phyloP scores from a whole-genome alignment of 768 basidiomycete genomes.

The Amanita phalloides region DNA sequence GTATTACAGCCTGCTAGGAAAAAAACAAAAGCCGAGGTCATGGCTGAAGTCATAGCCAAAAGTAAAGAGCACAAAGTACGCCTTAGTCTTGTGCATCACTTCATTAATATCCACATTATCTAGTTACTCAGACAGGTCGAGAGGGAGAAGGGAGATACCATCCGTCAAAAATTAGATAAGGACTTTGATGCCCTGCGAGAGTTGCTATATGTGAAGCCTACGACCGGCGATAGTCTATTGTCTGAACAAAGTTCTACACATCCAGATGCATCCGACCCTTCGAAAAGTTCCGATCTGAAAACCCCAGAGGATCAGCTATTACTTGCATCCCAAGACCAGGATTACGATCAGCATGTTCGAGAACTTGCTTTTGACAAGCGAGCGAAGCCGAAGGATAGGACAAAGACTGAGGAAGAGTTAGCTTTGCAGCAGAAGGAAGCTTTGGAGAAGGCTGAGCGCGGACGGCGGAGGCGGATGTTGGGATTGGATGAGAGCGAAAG shows the following conservation, averaged over 20 bases:
- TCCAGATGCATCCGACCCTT: not conserved
- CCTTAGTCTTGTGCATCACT: slow-evolving; percentile 8
- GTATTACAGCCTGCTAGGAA: slow-evolving; percentile 60
- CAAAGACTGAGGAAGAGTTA: slow-evolving; percentile 93
- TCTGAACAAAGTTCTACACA: slow-evolving; percentile 13
- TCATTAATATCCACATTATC: not conserved
- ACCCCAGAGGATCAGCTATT: slow-evolving; percentile 11
- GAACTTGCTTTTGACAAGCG: slow-evolving; percentile 90
- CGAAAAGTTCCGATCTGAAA: not conserved
- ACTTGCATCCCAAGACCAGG: slow-evolving; percentile 31
- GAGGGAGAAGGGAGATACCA: slow-evolving; percentile 73
- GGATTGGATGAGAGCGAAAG: slow-evolving; percentile 65
- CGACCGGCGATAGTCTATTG: slow-evolving; percentile 18
- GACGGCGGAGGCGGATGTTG: slow-evolving; percentile 72
- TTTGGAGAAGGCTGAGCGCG: slow-evolving; percentile 77
- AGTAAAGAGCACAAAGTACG: slow-evolving; percentile 90
- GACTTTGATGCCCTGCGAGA: slow-evolving; percentile 75
- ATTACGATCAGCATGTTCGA: slow-evolving; percentile 89
- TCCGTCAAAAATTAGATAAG: slow-evolving; percentile 82
- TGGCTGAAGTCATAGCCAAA: slow-evolving; percentile 96
- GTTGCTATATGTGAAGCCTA: slow-evolving; percentile 52
- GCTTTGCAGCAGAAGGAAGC: slow-evolving; percentile 81
- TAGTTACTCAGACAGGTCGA: slow-evolving; percentile 85
- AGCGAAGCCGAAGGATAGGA: slow-evolving; percentile 88
- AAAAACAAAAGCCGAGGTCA: slow-evolving; percentile 91